These are phyloP conservation scores for Arthroderma uncinatum DNA, from an alignment of 2,329 filamentous ascomycete species.

Conservation along the genomic window DNA sequence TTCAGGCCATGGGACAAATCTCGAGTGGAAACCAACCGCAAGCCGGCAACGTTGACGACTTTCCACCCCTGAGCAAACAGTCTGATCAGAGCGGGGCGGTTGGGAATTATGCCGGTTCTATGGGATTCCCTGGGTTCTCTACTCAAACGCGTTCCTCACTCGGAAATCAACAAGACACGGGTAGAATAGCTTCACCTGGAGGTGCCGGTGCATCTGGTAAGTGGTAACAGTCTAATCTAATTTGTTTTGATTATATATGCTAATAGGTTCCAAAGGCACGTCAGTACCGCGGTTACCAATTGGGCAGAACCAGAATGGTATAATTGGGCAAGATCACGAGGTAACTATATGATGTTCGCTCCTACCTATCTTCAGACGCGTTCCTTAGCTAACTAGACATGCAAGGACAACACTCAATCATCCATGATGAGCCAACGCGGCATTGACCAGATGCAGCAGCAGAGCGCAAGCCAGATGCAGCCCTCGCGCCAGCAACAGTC, in stretches of 20 bases:
- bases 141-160: conserved; percentile 25
- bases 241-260: not conserved
- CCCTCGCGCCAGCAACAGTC: conserved; percentile 26
- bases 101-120: conserved; percentile 30
- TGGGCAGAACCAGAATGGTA: conserved; percentile 33
- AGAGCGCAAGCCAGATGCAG: conserved; percentile 20
- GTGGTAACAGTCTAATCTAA: not conserved
- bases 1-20: conserved; percentile 43
- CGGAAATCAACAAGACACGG: conserved; percentile 23
- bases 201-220: conserved; percentile 21
- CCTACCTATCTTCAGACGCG: not conserved
- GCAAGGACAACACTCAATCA: conserved; percentile 10
- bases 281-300: conserved; percentile 34
- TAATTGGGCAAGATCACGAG: conserved; percentile 35
- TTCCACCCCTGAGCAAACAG: conserved; percentile 48
- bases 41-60: conserved; percentile 48
- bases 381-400: not conserved
- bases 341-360: conserved; percentile 14
- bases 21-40: conserved; percentile 42
- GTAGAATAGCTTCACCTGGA: conserved; percentile 29
- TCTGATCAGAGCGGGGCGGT: conserved; percentile 36
- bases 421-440: conserved; percentile 21
- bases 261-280: conserved; percentile 21
- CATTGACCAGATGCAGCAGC: conserved; percentile 22
- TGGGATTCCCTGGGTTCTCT: conserved; percentile 32